Percentiles rank a stretch among this genome's conserved stretches.
These are phyloP conservation scores for Rusavskia elegans DNA, from an alignment of 495 filamentous ascomycete species.

Conservation along the genomic window DNA sequence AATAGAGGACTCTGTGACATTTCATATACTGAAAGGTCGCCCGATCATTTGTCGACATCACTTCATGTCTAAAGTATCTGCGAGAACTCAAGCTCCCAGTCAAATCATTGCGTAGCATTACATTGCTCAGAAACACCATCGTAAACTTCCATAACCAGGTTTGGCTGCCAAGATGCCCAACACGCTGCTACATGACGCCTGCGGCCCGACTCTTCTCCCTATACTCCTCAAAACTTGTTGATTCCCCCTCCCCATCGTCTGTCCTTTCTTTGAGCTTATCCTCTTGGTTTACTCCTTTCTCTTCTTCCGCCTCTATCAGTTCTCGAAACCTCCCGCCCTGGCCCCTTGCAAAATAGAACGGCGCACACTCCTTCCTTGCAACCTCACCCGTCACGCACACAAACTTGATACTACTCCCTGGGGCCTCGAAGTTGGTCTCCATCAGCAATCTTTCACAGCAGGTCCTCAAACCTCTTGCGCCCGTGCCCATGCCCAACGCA, in stretches of 20 bases:
- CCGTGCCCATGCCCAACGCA: slow-evolving; percentile 64
- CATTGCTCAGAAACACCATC: too few species aligned
- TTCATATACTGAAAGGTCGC: too few species aligned
- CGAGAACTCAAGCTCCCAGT: too few species aligned
- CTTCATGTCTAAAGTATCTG: too few species aligned
- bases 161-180: neutral
- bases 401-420: slow-evolving; percentile 46
- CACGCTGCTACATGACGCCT: slow-evolving; percentile 6
- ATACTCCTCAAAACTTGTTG: slow-evolving; percentile 41
- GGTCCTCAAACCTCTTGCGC: slow-evolving; percentile 72
- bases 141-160: neutral
- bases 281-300: slow-evolving; percentile 3
- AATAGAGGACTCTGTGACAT: too few species aligned
- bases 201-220: slow-evolving; percentile 17
- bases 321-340: slow-evolving; percentile 42
- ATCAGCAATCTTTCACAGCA: slow-evolving; percentile 77
- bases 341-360: slow-evolving; percentile 45
- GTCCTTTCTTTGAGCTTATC: slow-evolving; percentile 12
- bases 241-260: slow-evolving; percentile 6
- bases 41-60: too few species aligned
- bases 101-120: too few species aligned
- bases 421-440: slow-evolving; percentile 85
- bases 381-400: slow-evolving; percentile 66
- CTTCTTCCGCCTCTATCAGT: slow-evolving; percentile 40
- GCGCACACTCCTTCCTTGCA: slow-evolving; percentile 44